phyloP scores from a whole-genome alignment of 768 basidiomycete species.

The Tricholoma terreum region DNA sequence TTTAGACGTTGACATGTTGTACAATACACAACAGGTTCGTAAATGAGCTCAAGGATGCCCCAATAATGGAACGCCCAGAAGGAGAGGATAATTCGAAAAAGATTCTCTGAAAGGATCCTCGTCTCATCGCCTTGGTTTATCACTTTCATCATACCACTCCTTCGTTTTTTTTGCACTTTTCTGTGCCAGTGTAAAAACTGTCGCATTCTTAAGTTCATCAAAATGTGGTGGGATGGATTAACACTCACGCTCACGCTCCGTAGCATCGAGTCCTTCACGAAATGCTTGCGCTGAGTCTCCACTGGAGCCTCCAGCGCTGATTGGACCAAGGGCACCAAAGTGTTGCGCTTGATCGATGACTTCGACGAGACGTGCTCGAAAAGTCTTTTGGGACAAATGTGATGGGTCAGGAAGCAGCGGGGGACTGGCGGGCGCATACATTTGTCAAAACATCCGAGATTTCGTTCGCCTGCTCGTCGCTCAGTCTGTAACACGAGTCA shows the following conservation, averaged over 20 bases:
- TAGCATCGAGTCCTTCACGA: conserved; percentile 88
- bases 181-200: conserved; percentile 86
- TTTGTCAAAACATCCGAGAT: conserved; percentile 70
- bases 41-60: conserved; percentile 51
- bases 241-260: conserved; percentile 85
- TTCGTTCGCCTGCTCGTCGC: conserved; percentile 69
- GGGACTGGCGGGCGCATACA: conserved; percentile 32
- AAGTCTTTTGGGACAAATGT: conserved; percentile 48
- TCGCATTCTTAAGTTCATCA: conserved; percentile 1
- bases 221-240: background rate
- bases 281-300: conserved; percentile 71
- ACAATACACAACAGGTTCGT: conserved; percentile 51
- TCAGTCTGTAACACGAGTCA: conserved; percentile 48
- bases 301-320: conserved; percentile 48
- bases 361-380: conserved; percentile 72
- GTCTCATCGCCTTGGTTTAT: conserved; percentile 48
- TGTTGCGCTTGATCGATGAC: conserved; percentile 87
- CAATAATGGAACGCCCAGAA: conserved; percentile 11
- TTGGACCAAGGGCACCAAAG: conserved; percentile 68
- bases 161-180: conserved; percentile 77
- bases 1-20: conserved; percentile 1
- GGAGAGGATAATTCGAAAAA: conserved; percentile 27
- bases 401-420: background rate
- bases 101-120: conserved; percentile 16
- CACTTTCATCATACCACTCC: conserved; percentile 79